These are phyloP conservation scores for Candida tetrigidarum DNA, from an alignment of 1,139 yeast genomes.

Conservation along the genomic window DNA sequence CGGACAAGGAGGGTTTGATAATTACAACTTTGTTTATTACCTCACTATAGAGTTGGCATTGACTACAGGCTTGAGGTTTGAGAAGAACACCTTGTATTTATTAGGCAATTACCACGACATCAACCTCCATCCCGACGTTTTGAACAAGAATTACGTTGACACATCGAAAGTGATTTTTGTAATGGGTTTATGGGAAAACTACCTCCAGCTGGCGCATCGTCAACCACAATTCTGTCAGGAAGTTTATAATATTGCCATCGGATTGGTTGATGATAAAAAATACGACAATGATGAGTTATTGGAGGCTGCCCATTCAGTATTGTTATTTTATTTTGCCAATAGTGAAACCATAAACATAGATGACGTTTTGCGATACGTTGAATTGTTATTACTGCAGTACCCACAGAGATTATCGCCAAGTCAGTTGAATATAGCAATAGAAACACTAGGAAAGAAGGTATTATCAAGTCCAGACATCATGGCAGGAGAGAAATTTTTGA, in stretches of 20 bases:
- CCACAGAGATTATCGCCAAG: constrained; percentile 58
- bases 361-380: constrained; percentile 37
- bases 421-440: constrained; percentile 64
- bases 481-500: constrained; percentile 43
- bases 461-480: constrained; percentile 45
- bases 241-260: constrained; percentile 48
- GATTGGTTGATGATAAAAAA: constrained; percentile 39
- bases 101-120: constrained; percentile 45
- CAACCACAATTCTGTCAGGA: constrained; percentile 29
- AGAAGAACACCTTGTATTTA: constrained; percentile 41
- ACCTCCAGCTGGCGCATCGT: constrained; percentile 40
- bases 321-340: constrained; percentile 50
- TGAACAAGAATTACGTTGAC: constrained; percentile 38
- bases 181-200: constrained; percentile 62
- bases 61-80: constrained; percentile 30
- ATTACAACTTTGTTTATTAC: constrained; percentile 66
- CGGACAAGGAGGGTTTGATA: constrained; percentile 74
- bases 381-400: constrained; percentile 49
- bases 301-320: constrained; percentile 73
- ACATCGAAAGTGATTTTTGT: constrained; percentile 58
- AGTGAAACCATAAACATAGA: constrained; percentile 26
- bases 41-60: constrained; percentile 49
- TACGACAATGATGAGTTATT: constrained; percentile 42
- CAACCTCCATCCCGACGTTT: constrained; percentile 37
- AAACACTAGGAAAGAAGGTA: constrained; percentile 56